Percentiles rank a stretch among this genome's conserved stretches.
Evolutionary conservation across 2,329 filamentous ascomycete genomes (phyloP).

Genomic region (Epichloe uncinata): DNA sequence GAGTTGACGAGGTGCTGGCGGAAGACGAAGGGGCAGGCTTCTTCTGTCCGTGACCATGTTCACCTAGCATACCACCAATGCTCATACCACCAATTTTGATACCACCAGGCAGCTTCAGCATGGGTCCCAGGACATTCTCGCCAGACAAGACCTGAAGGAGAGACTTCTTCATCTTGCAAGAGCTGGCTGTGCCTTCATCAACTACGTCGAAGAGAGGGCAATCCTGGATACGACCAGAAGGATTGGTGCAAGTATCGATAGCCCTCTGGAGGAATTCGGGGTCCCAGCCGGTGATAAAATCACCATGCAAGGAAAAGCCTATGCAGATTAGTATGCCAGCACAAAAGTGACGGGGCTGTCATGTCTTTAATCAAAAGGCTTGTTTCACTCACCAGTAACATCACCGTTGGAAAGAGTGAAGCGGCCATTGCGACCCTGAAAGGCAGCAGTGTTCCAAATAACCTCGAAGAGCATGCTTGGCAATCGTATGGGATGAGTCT

Average conservation of each 20-base stretch:
- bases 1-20: conserved; percentile 4
- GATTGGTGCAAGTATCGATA: conserved; percentile 62
- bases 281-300: conserved; percentile 74
- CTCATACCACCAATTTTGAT: conserved; percentile 30
- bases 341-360: neutral
- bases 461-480: conserved; percentile 74
- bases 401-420: conserved; percentile 75
- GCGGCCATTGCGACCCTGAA: conserved; percentile 46
- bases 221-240: conserved; percentile 54
- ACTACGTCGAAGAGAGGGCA: conserved; percentile 67
- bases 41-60: neutral
- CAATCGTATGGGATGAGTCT: conserved; percentile 52
- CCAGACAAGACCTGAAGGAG: conserved; percentile 38
- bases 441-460: conserved; percentile 64
- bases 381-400: conserved; percentile 43
- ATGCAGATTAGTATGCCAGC: conserved; percentile 1
- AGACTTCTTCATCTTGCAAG: conserved; percentile 46
- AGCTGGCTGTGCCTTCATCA: conserved; percentile 36
- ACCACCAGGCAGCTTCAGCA: conserved; percentile 53
- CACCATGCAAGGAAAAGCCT: conserved; percentile 66
- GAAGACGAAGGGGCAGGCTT: conserved; percentile 2
- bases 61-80: conserved; percentile 7
- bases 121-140: conserved; percentile 47
- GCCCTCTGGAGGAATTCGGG: conserved; percentile 53
- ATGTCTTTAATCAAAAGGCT: neutral